These are phyloP conservation scores for Phytopythium delawarense DNA, from an alignment of 352 stramenopile species.

Conservation along the genomic window DNA sequence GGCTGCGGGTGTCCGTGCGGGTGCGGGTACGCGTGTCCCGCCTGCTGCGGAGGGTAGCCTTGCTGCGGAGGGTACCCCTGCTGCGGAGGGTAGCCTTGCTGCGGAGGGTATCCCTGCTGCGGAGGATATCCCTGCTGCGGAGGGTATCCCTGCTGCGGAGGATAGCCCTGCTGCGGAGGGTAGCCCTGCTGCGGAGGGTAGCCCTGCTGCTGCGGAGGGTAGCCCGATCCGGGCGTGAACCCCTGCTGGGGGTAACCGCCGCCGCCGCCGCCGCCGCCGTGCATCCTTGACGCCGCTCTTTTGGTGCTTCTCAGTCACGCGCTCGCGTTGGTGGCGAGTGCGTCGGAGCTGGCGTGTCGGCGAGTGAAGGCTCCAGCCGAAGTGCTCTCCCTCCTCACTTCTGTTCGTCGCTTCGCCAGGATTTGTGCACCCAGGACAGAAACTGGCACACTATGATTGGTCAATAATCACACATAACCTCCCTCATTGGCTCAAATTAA, in stretches of 20 bases:
- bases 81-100: constrained; percentile 13
- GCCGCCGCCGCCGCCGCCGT: not conserved
- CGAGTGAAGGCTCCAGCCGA: too few species aligned
- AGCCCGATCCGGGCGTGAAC: constrained; percentile 21
- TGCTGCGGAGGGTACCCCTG: constrained; percentile 13
- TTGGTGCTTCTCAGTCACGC: too few species aligned
- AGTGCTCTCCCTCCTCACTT: too few species aligned
- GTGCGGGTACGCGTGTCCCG: constrained; percentile 12
- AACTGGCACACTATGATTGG: too few species aligned
- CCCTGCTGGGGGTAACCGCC: constrained; percentile 16
- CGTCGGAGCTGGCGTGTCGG: too few species aligned
- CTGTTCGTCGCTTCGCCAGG: too few species aligned
- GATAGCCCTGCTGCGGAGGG: constrained; percentile 13
- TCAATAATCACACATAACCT: too few species aligned
- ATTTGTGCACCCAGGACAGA: too few species aligned
- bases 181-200: constrained; percentile 29
- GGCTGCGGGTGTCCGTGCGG: constrained; percentile 10
- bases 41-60: constrained; percentile 21
- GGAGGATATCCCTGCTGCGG: constrained; percentile 21
- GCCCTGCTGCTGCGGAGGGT: constrained; percentile 21
- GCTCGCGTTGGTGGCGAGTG: too few species aligned
- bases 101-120: constrained; percentile 22
- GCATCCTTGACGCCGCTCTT: not conserved
- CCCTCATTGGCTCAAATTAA: not conserved
- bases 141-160: constrained; percentile 17